phyloP scores from a whole-genome alignment of 1,139 yeast genomes.

The Taphrina communis region DNA sequence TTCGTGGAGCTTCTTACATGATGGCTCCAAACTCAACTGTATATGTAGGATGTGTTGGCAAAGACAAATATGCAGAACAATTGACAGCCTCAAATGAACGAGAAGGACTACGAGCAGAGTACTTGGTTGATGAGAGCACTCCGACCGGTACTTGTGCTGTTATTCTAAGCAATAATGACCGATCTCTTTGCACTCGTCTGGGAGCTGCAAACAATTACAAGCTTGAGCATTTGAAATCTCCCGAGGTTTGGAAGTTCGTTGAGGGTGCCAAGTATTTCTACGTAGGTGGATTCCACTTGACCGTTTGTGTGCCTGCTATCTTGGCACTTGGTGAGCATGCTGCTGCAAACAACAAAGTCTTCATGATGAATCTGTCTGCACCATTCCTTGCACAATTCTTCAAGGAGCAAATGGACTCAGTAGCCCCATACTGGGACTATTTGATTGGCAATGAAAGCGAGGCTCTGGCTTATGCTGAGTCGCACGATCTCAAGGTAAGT shows the following conservation, averaged over 20 bases:
- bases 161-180: constrained; percentile 80
- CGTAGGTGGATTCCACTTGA: constrained; percentile 97
- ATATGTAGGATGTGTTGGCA: constrained; percentile 96
- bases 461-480: constrained; percentile 91
- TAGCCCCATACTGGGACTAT: constrained; percentile 85
- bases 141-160: constrained; percentile 99
- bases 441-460: constrained; percentile 96
- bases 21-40: constrained; percentile 82
- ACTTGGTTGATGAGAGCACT: constrained; percentile 66
- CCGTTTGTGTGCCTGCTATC: constrained; percentile 96
- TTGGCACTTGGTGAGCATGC: constrained; percentile 88
- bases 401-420: constrained; percentile 84
- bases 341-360: constrained; percentile 74
- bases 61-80: constrained; percentile 83
- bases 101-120: constrained; percentile 87
- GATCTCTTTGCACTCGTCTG: constrained; percentile 93
- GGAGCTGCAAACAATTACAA: constrained; percentile 98
- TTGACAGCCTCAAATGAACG: constrained; percentile 79
- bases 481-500: constrained; percentile 59
- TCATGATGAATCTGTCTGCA: constrained; percentile 87
- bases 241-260: constrained; percentile 88
- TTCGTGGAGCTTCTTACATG: constrained; percentile 96
- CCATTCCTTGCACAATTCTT: constrained; percentile 96
- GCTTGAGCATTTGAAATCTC: constrained; percentile 80
- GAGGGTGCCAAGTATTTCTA: constrained; percentile 81